Evolutionary conservation across 805 yeast genomes (phyloP), one percentile per base, ranked within the genome.

Genomic region (Candida golubevii): DNA sequence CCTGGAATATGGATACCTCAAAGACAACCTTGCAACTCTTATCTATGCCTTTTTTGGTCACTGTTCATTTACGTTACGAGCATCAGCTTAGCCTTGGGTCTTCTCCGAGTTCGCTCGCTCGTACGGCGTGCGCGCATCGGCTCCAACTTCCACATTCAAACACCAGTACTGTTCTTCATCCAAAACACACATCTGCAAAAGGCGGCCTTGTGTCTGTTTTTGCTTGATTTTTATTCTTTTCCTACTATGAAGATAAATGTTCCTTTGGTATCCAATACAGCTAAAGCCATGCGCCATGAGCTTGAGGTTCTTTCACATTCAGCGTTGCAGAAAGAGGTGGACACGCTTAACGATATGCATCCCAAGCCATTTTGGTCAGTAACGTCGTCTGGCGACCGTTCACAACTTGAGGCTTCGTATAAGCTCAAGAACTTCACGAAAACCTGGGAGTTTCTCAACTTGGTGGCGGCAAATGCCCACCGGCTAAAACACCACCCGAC

Each of bases 401-500:
- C 46, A 10, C 47, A 54, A 31, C 50, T 78, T 12, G 53, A 57
- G 12, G 66, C 73, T 29, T 58, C 68, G 14, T 69, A 70, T 51
- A 61, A 58, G 26, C 73, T 85, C 49, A 67, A 61, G 42, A 68
- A 71, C 38, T 85, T 75, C 56, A 80, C 79, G 47, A 73, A 73
- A 35, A 82, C 91, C 0, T 83, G 90, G 88, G 66, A 77, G 8
- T 83, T 83, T 54, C 61, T 85, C 14, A 80, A 77, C 26, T 70
- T 72, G 37, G 73, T 85, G 1, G 75, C 87, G 1, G 60, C 76
- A 63, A 63, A 79, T 41, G 73, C 85, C 0, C 85, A 83, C 56
- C 54, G 71, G 1, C 59, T 65, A 55, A 83, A 80, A 4, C 91
- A 85, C 54, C 95, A 85, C 58, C 91, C 93, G 0, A 80, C 80